phyloP scores from a whole-genome alignment of 2,329 filamentous ascomycete species.

The Madurella mycetomatis region DNA sequence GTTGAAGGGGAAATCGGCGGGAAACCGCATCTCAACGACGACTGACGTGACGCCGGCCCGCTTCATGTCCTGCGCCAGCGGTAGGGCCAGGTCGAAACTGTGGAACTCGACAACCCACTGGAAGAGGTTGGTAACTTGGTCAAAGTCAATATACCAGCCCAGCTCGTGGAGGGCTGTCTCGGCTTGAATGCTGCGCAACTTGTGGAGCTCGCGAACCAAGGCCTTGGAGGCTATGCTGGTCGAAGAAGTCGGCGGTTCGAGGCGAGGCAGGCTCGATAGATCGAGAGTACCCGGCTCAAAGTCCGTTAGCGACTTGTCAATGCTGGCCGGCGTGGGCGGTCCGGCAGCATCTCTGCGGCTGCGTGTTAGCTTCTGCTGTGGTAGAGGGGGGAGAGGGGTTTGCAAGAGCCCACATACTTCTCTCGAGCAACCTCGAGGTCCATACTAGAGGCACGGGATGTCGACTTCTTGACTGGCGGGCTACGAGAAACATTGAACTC shows the following conservation, averaged over 20 bases:
- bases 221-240: conserved; percentile 55
- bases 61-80: conserved; percentile 72
- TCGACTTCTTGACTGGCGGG: conserved; percentile 9
- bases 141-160: conserved; percentile 77
- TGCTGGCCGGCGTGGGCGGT: conserved; percentile 11
- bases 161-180: conserved; percentile 58
- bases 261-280: conserved; percentile 54
- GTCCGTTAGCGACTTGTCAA: conserved; percentile 28
- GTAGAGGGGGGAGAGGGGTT: not conserved
- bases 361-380: not conserved
- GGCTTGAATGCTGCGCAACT: conserved; percentile 60
- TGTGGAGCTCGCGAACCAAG: conserved; percentile 61
- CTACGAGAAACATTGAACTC: not conserved
- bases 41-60: conserved; percentile 57
- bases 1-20: conserved; percentile 66
- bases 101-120: conserved; percentile 92
- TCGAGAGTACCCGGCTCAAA: conserved; percentile 68
- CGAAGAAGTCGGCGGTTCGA: conserved; percentile 64
- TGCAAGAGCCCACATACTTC: not conserved
- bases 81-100: conserved; percentile 66
- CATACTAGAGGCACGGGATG: conserved; percentile 14
- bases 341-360: not conserved
- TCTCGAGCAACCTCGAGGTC: not conserved
- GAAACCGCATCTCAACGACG: conserved; percentile 78
- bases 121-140: conserved; percentile 68